Conservation (phyloP, 768 basidiomycete genomes). For the Podaxis rugospora region DNA sequence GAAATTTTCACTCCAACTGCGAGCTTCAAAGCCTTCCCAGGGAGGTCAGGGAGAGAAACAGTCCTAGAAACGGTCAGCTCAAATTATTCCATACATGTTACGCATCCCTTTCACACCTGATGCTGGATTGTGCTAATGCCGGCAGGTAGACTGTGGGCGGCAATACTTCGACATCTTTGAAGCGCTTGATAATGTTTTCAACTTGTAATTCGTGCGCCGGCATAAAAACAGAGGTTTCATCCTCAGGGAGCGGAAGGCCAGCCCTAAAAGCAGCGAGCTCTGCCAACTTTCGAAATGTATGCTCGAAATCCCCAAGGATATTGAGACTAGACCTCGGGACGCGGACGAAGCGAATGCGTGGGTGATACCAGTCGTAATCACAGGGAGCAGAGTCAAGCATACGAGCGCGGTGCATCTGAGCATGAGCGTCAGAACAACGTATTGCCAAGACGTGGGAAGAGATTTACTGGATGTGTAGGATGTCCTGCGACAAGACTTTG, state of each 20-base stretch:
- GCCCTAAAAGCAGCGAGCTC: conserved; percentile 29
- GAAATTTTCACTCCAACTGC: conserved; percentile 55
- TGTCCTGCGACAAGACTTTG: conserved; percentile 56
- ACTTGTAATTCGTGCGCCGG: conserved; percentile 54
- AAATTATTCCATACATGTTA: neutral
- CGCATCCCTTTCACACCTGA: conserved; percentile 33
- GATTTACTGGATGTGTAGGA: conserved; percentile 52
- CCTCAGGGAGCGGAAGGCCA: conserved; percentile 21
- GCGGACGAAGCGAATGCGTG: conserved; percentile 43
- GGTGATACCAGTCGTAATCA: conserved; percentile 52
- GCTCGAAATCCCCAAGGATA: conserved; percentile 40
- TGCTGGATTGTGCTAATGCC: conserved; percentile 48
- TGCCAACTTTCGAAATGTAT: conserved; percentile 24
- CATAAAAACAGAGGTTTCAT: conserved; percentile 32
- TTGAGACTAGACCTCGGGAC: conserved; percentile 34
- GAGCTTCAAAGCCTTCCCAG: conserved; percentile 43
- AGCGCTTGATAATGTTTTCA: conserved; percentile 37
- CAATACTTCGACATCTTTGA: conserved; percentile 37
- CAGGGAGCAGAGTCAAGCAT: conserved; percentile 28
- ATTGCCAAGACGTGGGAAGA: neutral
- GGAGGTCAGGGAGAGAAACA: conserved; percentile 40
- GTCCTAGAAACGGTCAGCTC: conserved; percentile 28
- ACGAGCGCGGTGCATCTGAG: conserved; percentile 54
- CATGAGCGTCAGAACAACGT: neutral
- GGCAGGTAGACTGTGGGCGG: conserved; percentile 35